These are phyloP conservation scores for Rhodamnia rubescens DNA, from an alignment of 345 rosid genomes.

Conservation along the genomic window DNA sequence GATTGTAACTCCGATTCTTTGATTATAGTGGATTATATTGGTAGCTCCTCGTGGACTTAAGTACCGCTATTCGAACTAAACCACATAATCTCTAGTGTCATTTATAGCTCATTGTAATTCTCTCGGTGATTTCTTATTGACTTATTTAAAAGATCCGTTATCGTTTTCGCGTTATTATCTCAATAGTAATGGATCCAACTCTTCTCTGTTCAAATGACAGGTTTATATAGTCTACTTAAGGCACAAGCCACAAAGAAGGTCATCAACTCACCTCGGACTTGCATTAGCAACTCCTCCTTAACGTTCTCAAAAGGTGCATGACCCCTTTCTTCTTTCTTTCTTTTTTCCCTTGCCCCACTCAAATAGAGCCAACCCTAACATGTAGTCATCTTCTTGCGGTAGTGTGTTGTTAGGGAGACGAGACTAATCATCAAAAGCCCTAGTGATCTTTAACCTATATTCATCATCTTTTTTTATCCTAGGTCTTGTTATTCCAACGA, in stretches of 20 bases:
- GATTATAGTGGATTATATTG: no score
- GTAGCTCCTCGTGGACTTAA: no score
- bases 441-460: neutral
- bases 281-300: constrained; percentile 43
- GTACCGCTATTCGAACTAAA: no score
- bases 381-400: neutral
- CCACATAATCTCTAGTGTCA: no score
- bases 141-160: no score
- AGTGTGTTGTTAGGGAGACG: neutral
- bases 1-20: no score
- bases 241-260: constrained; percentile 15
- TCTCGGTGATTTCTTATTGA: no score
- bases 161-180: no score
- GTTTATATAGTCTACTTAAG: constrained; percentile 68
- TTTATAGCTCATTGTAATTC: no score
- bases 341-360: neutral
- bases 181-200: neutral
- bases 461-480: neutral
- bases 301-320: constrained; percentile 38
- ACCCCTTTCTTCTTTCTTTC: neutral
- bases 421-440: neutral
- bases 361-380: neutral
- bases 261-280: constrained; percentile 21
- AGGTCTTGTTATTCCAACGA: constrained; percentile 14
- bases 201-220: constrained; percentile 12